Conservation (phyloP, 164 flowering plant genomes). For the Liriodendron chinense region DNA sequence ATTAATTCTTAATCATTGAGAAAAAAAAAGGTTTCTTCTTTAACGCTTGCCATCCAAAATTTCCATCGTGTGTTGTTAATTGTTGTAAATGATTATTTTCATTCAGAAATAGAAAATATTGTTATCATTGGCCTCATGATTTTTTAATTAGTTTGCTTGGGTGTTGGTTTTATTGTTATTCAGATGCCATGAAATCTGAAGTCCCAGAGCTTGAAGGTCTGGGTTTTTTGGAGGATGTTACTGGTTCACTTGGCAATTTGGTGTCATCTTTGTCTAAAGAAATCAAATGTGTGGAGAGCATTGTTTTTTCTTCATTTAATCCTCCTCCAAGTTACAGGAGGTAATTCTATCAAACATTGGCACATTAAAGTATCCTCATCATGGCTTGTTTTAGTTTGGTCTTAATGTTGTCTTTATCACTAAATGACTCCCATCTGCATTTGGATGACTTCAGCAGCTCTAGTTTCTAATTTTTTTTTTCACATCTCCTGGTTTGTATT, state of each 20-base stretch:
- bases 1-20: too few species aligned
- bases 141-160: neutral
- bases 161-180: slow-evolving; percentile 12
- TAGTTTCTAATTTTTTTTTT: neutral
- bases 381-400: neutral
- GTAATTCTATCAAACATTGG: slow-evolving; percentile 25
- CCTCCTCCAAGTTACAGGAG: slow-evolving; percentile 97
- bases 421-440: neutral
- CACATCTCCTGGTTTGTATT: neutral
- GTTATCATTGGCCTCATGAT: neutral
- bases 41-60: neutral
- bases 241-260: slow-evolving; percentile 64
- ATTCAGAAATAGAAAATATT: neutral
- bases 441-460: neutral
- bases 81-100: neutral
- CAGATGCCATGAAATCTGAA: slow-evolving; percentile 60
- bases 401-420: neutral
- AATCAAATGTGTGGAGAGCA: slow-evolving; percentile 76
- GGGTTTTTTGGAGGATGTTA: slow-evolving; percentile 91
- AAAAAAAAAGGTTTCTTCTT: neutral
- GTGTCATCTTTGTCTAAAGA: slow-evolving; percentile 53
- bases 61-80: neutral
- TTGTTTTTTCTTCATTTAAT: slow-evolving; percentile 91
- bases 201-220: slow-evolving; percentile 82
- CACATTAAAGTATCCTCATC: neutral